A percentile compares a stretch with the other conserved stretches of the same genome.
These are phyloP conservation scores for Fusarium tjaetaba DNA, from an alignment of 2,329 filamentous ascomycete species.

Conservation along the genomic window DNA sequence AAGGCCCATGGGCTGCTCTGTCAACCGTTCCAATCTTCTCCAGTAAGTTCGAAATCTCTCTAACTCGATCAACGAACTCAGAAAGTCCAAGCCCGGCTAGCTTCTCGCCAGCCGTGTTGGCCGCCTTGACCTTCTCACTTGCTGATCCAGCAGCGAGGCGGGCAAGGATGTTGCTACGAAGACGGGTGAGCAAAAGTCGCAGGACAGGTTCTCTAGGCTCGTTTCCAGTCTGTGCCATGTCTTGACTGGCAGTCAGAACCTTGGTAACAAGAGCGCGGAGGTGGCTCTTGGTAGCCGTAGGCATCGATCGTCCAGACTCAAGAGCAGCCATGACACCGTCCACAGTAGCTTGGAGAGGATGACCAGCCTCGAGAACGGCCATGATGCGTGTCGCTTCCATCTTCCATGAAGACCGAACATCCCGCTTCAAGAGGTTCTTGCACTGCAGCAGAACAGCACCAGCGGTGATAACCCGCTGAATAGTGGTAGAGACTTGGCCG, in stretches of 20 bases:
- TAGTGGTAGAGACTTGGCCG: constrained; percentile 49
- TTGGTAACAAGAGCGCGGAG: constrained; percentile 67
- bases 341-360: constrained; percentile 62
- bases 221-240: constrained; percentile 53
- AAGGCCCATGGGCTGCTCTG: constrained; percentile 71
- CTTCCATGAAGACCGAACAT: constrained; percentile 82
- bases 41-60: constrained; percentile 75
- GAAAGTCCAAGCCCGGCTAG: constrained; percentile 75
- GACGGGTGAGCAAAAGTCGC: constrained; percentile 73
- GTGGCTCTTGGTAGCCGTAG: constrained; percentile 67
- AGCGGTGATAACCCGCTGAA: constrained; percentile 72
- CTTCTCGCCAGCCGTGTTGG: constrained; percentile 74
- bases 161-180: constrained; percentile 72
- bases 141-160: constrained; percentile 73
- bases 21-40: constrained; percentile 73
- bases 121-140: constrained; percentile 75
- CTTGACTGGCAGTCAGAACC: constrained; percentile 61
- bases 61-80: constrained; percentile 76
- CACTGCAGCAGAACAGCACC: constrained; percentile 80
- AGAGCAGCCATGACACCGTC: constrained; percentile 71
- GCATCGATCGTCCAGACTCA: constrained; percentile 72
- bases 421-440: constrained; percentile 85
- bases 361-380: constrained; percentile 69
- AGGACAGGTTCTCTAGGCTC: constrained; percentile 67
- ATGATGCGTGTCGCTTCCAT: constrained; percentile 77